Evolutionary conservation across 768 basidiomycete genomes (phyloP).

Genomic region (Lactarius psammicola): DNA sequence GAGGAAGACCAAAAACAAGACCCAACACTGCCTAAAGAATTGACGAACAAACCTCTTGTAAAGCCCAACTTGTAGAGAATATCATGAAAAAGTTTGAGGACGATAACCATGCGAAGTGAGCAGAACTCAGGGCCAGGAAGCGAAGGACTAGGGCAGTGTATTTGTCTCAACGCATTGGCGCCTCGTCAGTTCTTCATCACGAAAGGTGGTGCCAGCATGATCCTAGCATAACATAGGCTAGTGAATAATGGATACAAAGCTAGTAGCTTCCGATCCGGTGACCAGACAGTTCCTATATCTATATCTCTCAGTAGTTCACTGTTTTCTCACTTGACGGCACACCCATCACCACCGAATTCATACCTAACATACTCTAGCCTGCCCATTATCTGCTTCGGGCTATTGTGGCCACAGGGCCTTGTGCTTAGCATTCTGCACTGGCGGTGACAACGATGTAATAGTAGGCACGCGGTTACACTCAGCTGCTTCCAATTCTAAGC

Average conservation of each 20-base stretch:
- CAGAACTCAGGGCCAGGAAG: not conserved
- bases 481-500: not conserved
- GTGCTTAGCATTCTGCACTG: slow-evolving; percentile 11
- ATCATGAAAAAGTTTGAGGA: not conserved
- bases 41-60: not conserved
- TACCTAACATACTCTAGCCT: not conserved
- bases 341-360: not conserved
- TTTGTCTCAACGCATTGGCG: not conserved
- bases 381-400: slow-evolving; percentile 11
- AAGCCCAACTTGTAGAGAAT: not conserved
- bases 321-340: not conserved
- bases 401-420: slow-evolving; percentile 2
- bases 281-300: slow-evolving; percentile 6
- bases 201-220: not conserved
- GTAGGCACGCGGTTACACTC: slow-evolving; percentile 9
- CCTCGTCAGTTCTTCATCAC: not conserved
- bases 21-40: not conserved
- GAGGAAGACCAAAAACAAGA: not conserved
- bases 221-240: too few species aligned
- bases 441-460: slow-evolving; percentile 8
- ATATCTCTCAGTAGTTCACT: slow-evolving; percentile 16
- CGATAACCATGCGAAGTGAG: not conserved
- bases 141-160: not conserved
- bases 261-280: slow-evolving; percentile 11
- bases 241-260: slow-evolving; percentile 9